Evolutionary conservation across 352 stramenopile species (phyloP), one percentile per base, ranked within the genome.

Genomic region (Sclerospora graminicola): DNA sequence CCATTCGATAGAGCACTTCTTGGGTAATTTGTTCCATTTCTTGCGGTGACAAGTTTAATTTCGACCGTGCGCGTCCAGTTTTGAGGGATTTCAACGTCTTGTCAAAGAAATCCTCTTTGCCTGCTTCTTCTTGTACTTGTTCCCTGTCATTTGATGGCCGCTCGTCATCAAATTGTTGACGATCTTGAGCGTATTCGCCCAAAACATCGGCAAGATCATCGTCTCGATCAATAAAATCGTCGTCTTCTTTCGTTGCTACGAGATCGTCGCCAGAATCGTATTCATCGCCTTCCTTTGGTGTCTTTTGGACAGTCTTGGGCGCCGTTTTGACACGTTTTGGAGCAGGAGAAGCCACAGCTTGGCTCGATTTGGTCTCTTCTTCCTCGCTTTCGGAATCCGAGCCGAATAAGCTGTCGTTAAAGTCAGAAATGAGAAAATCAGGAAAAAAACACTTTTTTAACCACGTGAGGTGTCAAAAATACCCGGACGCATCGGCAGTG

Each of bases 171-270:
- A 93, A 93, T 29, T 66, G 63, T 41, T 83, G 81, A 10, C 64
- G 51, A 2, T 93, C 81, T 15, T 89, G 54, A 44, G 72, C 58
- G 55, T 93, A 90, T 51, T 93, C 81, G 24, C 66, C 74, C 33
- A 93, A 51, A 14, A 93, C 81, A 35, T 88, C 78, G 1, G 60
- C 81, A 20, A 93, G 63, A 44, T 93, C 81, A 51, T 93, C 82
- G 19, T 93, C 82, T n/a, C 72, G 29, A 49, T 90, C 82, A 51
- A 93, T 93, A 49, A 93, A 93, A 31, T 85, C 82, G 4, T 93
- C 72, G 54, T 93, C 82, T 0, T 90, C 82, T 40, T 86, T 88
- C 8, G 60, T 83, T 30, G 51, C 60, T n/a, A 69, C 61, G 0
- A 60, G 72, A 41, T 93, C 82, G 1, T 89, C 82, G 1, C 79